phyloP scores from a whole-genome alignment of 192 early-diverging fungal genomes.

The Coemansia brasiliensis region DNA sequence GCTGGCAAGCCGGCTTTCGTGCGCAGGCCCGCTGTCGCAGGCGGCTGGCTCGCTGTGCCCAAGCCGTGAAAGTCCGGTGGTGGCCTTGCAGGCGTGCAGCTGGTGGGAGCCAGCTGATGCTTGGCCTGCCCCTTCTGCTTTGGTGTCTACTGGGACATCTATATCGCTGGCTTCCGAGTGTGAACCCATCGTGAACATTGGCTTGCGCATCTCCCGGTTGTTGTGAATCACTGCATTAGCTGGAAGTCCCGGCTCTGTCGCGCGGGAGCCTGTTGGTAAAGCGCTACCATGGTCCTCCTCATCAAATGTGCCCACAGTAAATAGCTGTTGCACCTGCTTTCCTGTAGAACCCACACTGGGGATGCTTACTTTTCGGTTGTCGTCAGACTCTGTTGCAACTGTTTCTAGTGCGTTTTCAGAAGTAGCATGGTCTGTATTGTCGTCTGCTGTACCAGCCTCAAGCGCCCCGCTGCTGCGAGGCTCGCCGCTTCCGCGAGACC shows the following conservation, averaged over 20 bases:
- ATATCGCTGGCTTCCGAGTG: conserved; percentile 49
- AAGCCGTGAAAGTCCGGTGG: conserved; percentile 38
- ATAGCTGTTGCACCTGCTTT: conserved; percentile 46
- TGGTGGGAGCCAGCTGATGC: not conserved
- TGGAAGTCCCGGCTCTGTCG: conserved; percentile 3
- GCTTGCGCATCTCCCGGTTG: conserved; percentile 19
- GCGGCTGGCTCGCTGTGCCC: conserved; percentile 10
- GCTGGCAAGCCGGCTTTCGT: not conserved
- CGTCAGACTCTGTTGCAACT: not conserved
- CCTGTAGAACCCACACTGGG: not conserved
- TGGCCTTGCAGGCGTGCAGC: conserved; percentile 49
- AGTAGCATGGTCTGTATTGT: not conserved
- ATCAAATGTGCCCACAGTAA: conserved; percentile 52
- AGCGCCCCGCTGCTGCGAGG: not conserved
- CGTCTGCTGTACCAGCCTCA: not conserved
- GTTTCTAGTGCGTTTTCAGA: not conserved
- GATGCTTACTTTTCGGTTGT: not conserved
- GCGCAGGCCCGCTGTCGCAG: not conserved
- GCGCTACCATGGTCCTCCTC: conserved; percentile 25
- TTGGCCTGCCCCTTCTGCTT: not conserved
- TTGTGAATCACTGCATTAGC: conserved; percentile 2
- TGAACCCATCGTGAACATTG: conserved; percentile 51
- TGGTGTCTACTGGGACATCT: conserved; percentile 18
- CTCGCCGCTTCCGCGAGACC: conserved; percentile 8
- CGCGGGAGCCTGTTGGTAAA: not conserved